Evolutionary conservation across 306 rosid genomes (phyloP).

Genomic region (Prosopis cineraria): DNA sequence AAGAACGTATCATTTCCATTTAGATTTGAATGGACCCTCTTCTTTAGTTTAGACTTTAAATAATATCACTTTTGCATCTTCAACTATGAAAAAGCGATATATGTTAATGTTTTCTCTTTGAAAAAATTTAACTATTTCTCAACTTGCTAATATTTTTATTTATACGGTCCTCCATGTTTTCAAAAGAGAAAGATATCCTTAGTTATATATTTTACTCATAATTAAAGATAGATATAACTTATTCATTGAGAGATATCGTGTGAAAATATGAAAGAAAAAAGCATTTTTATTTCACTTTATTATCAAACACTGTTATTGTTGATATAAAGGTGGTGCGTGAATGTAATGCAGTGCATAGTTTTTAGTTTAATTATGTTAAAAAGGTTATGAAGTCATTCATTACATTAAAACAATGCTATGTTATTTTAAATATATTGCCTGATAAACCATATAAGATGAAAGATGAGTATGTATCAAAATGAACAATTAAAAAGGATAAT

Average conservation of each 20-base stretch:
- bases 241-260: not conserved
- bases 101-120: not conserved
- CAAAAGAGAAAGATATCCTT: not conserved
- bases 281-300: too few relatives aligned
- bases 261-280: not conserved
- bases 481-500: too few relatives aligned
- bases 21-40: not conserved
- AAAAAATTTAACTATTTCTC: not conserved
- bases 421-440: too few relatives aligned
- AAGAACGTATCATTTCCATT: not conserved
- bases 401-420: too few relatives aligned
- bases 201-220: not conserved
- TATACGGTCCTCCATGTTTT: not conserved
- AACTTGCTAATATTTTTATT: not conserved
- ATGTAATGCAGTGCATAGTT: too few relatives aligned
- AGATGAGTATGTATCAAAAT: too few relatives aligned
- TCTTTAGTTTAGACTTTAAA: not conserved
- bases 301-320: too few relatives aligned
- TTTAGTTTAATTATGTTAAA: too few relatives aligned
- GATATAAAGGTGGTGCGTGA: too few relatives aligned
- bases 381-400: too few relatives aligned
- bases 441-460: too few relatives aligned
- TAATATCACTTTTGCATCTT: not conserved
- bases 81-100: not conserved
- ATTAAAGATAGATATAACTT: not conserved